Evolutionary conservation across 495 filamentous ascomycete species (phyloP), one percentile per base, ranked within the genome.

Genomic region (Delitschia confertaspora): DNA sequence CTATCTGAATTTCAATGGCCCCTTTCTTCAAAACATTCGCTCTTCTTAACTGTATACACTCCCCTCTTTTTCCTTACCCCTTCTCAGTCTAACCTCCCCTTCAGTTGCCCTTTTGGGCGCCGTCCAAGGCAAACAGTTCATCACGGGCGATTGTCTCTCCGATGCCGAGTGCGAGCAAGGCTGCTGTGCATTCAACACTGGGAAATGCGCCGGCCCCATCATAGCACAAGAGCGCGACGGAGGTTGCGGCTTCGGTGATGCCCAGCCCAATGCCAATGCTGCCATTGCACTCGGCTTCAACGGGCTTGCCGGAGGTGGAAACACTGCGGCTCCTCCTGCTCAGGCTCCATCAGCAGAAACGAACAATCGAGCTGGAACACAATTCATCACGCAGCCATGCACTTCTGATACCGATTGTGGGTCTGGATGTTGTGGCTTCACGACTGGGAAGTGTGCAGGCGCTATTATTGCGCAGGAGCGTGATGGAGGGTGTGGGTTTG

Each of bases 401-500:
- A 51, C 39, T 2, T 35, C 40, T 8, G 57, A 60, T 42, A 47
- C 49, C 5, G 57, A 60, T 27, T 58, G 57, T 34, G 57, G 47
- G 9, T 25, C 36, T 20, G 42, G 36, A 13, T 58, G 57, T 41
- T 58, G 57, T 44, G 55, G 55, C 18, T 58, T 58, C 40, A 53
- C 56, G 9, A 31, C 35, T 18, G 57, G 57, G 24, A 51, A 55
- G 27, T 55, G 61, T 44, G 60, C 61, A 14, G 61, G 60, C 4
- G 24, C 61, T 0, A 43, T 64, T 33, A 33, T 64, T 11, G 61
- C 61, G 3, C 60, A 62, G 40, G 57, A 62, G 36, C 26, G 61
- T n/a, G 61, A 64, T 56, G 61, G 61, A 0, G 61, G 61, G 17
- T 64, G 61, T 41, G 61, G 61, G 1, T 60, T 60, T 43, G 61